phyloP scores from a whole-genome alignment of 176 grass and related monocot genomes.

The Lolium rigidum region DNA sequence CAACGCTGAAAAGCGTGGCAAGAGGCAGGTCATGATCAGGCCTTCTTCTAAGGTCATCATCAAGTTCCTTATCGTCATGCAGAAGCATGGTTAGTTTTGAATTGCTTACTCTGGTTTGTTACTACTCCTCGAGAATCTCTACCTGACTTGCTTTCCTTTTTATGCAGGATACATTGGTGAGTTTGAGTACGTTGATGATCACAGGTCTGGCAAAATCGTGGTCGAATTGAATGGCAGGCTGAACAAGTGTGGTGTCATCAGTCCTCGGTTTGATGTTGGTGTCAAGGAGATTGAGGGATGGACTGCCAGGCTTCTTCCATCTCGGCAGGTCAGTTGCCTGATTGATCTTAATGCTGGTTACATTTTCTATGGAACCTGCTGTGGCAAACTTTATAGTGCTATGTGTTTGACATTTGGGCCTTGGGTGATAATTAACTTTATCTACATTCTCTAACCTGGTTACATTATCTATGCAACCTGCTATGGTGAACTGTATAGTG shows the following conservation, averaged over 20 bases:
- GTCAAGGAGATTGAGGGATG: constrained; percentile 74
- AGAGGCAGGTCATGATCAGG: constrained; percentile 77
- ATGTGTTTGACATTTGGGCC: not conserved
- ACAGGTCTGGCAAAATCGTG: constrained; percentile 64
- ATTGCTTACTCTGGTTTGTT: not conserved
- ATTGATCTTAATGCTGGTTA: not conserved
- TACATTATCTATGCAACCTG: too few species aligned
- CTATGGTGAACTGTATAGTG: not conserved
- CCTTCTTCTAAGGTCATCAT: constrained; percentile 82
- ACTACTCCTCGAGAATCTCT: not conserved
- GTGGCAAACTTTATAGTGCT: not conserved
- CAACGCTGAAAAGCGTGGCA: constrained; percentile 84
- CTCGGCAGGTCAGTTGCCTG: constrained; percentile 51
- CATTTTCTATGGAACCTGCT: not conserved
- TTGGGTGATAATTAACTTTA: too few species aligned
- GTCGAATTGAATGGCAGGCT: constrained; percentile 71
- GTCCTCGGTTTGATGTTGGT: constrained; percentile 74
- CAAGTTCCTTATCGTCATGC: constrained; percentile 81
- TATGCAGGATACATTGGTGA: constrained; percentile 72
- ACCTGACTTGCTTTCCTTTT: not conserved
- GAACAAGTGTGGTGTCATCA: constrained; percentile 78
- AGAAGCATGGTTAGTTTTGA: constrained; percentile 67
- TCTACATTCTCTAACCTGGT: too few species aligned
- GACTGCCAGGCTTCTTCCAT: constrained; percentile 67
- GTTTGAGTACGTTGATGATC: constrained; percentile 72